Base-by-base conservation (phyloP, 352 stramenopile species). In the Globisporangium parvum region DNA sequence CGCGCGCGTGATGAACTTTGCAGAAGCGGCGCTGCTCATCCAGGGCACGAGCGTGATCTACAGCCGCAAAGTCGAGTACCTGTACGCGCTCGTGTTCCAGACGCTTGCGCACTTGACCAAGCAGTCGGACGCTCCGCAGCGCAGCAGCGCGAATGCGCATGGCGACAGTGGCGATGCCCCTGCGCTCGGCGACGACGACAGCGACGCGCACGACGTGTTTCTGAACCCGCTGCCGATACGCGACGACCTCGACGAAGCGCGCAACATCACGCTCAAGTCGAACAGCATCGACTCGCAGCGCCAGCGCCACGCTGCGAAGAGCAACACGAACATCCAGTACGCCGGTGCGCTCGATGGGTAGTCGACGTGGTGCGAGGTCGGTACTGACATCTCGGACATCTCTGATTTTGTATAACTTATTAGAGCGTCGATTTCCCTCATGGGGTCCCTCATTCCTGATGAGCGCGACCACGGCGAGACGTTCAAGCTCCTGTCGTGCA, bases 61-160 rank as follows among this genome's bases (percentile, higher is more conserved):
- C 77, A 95, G 87, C 57, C 86, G 91, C 61, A 98, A 98, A 66
- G 92, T 98, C 39, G 91, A 98, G 69, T 97, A 98, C 60, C 69
- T 98, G 3, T 92, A 98, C 67, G 77, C 83, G 37, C 73, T 98
- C 1, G 91, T 97, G 50, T 96, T 95, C 67, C 85, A 96, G 56
- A 90, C 88, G 40, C 68, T 98, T 20, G 73, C 93, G 46, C 86
- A 97, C 49, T 62, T 91, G 39, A 79, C 72, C 31, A 77, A 75
- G 48, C 77, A 87, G 39, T 67, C 88, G 26, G 64, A 84, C 50
- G 55, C 71, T n/a, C 11, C 28, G 15, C 14, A 31, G n/a, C 10
- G n/a, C 51, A 62, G 21, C 51, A 70, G 26, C 26, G 26, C 51
- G 12, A 66, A n/a, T 20, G 51, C 33, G 6, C 48, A 54, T 26